phyloP scores from a whole-genome alignment of 805 yeast genomes.

The Cyberlindnera euphorbiiphila region DNA sequence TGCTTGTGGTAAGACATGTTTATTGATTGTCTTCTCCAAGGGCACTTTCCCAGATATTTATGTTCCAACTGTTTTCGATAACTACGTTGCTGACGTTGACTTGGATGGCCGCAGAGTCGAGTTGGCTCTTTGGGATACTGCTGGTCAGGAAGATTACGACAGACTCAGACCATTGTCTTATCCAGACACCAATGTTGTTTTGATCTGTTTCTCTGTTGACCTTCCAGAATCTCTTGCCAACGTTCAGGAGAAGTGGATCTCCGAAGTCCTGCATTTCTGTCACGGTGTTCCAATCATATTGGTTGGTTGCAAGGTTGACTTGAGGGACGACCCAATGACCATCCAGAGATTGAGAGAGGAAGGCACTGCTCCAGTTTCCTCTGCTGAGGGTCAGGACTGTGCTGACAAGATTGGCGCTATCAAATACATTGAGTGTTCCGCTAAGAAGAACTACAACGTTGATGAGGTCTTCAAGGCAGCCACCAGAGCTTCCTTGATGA shows the following conservation, averaged over 20 bases:
- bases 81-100: constrained; percentile 95
- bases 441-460: constrained; percentile 86
- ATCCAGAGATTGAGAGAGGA: constrained; percentile 70
- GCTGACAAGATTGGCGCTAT: constrained; percentile 88
- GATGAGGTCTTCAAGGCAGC: constrained; percentile 92
- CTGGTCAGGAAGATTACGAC: constrained; percentile 97
- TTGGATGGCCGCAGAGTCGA: constrained; percentile 90
- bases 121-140: constrained; percentile 96
- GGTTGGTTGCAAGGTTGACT: constrained; percentile 89
- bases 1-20: constrained; percentile 95
- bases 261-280: constrained; percentile 91
- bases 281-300: constrained; percentile 90
- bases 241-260: constrained; percentile 94
- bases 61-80: constrained; percentile 95
- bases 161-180: constrained; percentile 87
- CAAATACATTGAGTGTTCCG: constrained; percentile 88
- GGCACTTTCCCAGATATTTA: constrained; percentile 92
- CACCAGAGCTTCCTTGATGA: constrained; percentile 79
- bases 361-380: constrained; percentile 75
- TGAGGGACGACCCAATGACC: constrained; percentile 77
- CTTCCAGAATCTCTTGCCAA: constrained; percentile 90
- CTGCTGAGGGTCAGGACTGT: constrained; percentile 80
- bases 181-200: constrained; percentile 88
- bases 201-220: constrained; percentile 88
- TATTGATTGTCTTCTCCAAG: constrained; percentile 78